Conservation (phyloP, 805 yeast genomes). For the Ogataea salicorniae region DNA sequence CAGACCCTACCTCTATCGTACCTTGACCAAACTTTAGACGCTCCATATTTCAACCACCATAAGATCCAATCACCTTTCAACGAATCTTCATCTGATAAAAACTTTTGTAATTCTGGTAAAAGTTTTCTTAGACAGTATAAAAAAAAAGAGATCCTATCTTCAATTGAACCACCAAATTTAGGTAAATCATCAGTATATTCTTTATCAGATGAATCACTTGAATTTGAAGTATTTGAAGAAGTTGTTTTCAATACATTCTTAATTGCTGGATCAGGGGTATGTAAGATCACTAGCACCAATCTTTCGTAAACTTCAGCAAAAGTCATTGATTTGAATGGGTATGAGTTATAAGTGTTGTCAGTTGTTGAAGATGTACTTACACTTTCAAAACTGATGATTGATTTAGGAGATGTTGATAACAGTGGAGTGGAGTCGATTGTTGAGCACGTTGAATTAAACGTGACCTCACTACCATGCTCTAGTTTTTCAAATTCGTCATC, state of each 20-base stretch:
- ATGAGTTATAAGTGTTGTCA: neutral
- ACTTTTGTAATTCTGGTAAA: slow-evolving; percentile 72
- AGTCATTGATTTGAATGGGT: slow-evolving; percentile 37
- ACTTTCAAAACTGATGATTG: slow-evolving; percentile 22
- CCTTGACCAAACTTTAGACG: slow-evolving; percentile 78
- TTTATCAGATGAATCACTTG: slow-evolving; percentile 11
- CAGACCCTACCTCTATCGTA: slow-evolving; percentile 82
- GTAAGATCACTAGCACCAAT: slow-evolving; percentile 66
- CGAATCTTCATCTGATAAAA: slow-evolving; percentile 73
- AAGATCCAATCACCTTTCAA: slow-evolving; percentile 83
- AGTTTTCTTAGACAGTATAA: slow-evolving; percentile 54
- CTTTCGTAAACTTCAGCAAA: slow-evolving; percentile 73
- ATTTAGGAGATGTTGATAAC: slow-evolving; percentile 22
- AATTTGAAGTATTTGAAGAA: neutral
- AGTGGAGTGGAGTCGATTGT: slow-evolving; percentile 21
- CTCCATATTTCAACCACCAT: slow-evolving; percentile 94
- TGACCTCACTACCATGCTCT: slow-evolving; percentile 15
- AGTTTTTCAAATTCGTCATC: slow-evolving; percentile 29
- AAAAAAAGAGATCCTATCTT: slow-evolving; percentile 65
- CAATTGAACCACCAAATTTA: slow-evolving; percentile 51
- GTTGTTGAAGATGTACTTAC: slow-evolving; percentile 11
- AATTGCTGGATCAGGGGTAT: slow-evolving; percentile 52
- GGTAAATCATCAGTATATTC: slow-evolving; percentile 24
- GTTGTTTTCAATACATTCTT: slow-evolving; percentile 17
- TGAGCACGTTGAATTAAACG: slow-evolving; percentile 11